Evolutionary conservation across 768 basidiomycete genomes (phyloP).

Genomic region (Lentinula lateritia): DNA sequence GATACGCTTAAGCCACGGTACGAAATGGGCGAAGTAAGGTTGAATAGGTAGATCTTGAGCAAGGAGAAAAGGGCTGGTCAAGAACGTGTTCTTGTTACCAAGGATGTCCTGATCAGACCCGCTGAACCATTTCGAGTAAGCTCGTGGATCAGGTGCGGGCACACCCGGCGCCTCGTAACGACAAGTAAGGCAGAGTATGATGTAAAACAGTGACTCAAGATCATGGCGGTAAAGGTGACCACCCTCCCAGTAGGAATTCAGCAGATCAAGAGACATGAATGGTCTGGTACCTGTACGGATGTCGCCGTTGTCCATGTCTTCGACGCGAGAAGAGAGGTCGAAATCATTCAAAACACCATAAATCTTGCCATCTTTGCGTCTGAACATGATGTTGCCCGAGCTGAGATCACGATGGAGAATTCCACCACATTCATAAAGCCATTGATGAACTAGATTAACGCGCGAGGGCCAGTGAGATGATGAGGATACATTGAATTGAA

Average conservation of each 20-base stretch:
- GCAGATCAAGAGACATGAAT: slow-evolving; percentile 4
- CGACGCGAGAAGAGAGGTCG: slow-evolving; percentile 4
- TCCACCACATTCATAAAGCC: slow-evolving; percentile 3
- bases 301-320: not conserved
- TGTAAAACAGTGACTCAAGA: slow-evolving; percentile 7
- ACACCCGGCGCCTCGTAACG: not conserved
- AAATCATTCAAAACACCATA: slow-evolving; percentile 11
- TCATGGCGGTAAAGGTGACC: slow-evolving; percentile 7
- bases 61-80: not conserved
- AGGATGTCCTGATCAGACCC: not conserved
- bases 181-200: slow-evolving; percentile 1
- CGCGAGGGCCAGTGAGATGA: too few species aligned
- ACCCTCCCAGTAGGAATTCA: not conserved
- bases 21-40: not conserved
- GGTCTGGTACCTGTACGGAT: slow-evolving; percentile 5
- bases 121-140: not conserved
- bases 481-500: not conserved
- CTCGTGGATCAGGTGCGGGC: not conserved
- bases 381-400: slow-evolving; percentile 9
- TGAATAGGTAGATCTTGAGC: not conserved
- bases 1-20: not conserved
- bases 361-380: slow-evolving; percentile 10
- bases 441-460: slow-evolving; percentile 4
- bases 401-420: slow-evolving; percentile 15
- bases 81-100: not conserved